phyloP scores from a whole-genome alignment of 2,329 filamentous ascomycete species.

The Macrophomina phaseolina region DNA sequence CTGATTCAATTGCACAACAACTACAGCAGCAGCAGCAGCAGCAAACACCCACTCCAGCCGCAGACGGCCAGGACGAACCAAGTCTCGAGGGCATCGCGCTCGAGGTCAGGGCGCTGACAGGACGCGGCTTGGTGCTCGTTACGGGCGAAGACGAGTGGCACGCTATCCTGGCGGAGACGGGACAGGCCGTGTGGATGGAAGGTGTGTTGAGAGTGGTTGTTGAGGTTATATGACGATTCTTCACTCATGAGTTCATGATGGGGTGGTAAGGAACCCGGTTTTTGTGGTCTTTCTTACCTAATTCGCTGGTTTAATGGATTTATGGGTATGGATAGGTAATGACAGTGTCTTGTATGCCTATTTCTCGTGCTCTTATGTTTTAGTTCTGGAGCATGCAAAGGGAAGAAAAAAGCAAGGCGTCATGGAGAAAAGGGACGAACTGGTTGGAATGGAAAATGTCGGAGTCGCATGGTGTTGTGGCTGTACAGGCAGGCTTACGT shows the following conservation, averaged over 20 bases:
- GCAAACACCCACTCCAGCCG: neutral
- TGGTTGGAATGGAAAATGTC: no score
- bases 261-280: neutral
- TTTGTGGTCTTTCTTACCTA: no score
- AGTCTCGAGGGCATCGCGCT: conserved; percentile 28
- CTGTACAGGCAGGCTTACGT: no score
- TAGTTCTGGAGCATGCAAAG: no score
- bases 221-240: conserved; percentile 29
- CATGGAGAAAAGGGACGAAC: no score
- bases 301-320: no score
- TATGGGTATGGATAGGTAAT: no score
- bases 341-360: no score
- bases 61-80: neutral
- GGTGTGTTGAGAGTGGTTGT: conserved; percentile 41
- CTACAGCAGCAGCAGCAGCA: neutral
- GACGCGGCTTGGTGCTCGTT: conserved; percentile 35
- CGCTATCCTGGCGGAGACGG: conserved; percentile 36
- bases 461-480: no score
- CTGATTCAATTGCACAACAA: neutral
- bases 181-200: conserved; percentile 39
- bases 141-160: conserved; percentile 36
- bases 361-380: no score
- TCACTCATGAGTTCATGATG: neutral
- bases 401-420: no score
- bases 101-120: conserved; percentile 36